Evolutionary conservation across 163 green algal genomes (phyloP).

Genomic region (Trebouxia gelatinosa): DNA sequence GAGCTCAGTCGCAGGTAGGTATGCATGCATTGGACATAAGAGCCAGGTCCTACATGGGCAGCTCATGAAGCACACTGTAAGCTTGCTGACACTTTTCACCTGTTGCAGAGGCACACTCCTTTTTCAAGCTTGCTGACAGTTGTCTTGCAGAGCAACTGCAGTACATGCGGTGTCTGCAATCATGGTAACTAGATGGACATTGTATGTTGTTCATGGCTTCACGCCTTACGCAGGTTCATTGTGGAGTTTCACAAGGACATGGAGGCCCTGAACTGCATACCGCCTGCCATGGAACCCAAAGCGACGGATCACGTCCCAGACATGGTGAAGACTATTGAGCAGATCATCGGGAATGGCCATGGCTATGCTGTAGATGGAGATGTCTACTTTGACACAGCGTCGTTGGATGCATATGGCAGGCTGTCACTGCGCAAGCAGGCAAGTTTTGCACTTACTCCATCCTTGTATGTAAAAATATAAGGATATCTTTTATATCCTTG

Average conservation of each 20-base stretch:
- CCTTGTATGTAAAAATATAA: too few species aligned
- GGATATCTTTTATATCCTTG: too few species aligned
- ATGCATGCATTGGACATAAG: too few species aligned
- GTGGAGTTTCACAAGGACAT: slow-evolving; percentile 81
- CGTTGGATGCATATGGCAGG: slow-evolving; percentile 64
- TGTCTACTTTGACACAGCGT: slow-evolving; percentile 93
- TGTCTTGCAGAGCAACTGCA: too few species aligned
- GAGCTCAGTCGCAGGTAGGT: slow-evolving; percentile 25
- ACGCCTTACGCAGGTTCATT: slow-evolving; percentile 80
- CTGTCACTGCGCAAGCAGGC: too few species aligned
- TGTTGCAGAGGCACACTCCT: neutral
- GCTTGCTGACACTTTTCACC: neutral
- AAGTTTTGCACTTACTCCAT: too few species aligned
- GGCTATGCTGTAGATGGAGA: slow-evolving; percentile 82
- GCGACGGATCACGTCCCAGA: slow-evolving; percentile 86
- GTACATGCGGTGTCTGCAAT: neutral
- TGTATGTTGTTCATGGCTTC: slow-evolving; percentile 1
- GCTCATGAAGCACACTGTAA: too few species aligned
- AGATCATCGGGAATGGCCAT: slow-evolving; percentile 90
- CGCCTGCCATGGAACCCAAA: slow-evolving; percentile 82
- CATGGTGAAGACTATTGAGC: slow-evolving; percentile 89
- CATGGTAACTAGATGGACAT: neutral
- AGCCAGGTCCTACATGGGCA: too few species aligned
- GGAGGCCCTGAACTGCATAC: slow-evolving; percentile 79
- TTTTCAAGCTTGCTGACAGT: neutral